Evolutionary conservation across 1,284 basidiomycete species (phyloP), one percentile per base, ranked within the genome.

Genomic region (Hemileia vastatrix): DNA sequence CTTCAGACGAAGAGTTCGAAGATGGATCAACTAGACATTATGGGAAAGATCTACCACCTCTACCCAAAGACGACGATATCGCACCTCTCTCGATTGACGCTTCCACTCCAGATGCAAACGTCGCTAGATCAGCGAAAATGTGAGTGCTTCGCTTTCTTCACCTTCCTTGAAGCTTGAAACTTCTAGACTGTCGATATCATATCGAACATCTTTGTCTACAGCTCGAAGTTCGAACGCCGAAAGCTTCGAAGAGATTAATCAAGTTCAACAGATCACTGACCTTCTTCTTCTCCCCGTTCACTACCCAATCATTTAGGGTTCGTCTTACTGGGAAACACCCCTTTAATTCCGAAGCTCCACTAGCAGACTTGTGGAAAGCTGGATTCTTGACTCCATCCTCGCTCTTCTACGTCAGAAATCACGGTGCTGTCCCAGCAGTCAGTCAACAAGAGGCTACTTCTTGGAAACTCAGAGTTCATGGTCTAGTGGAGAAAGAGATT

Each of bases 381-480:
- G 79, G 85, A 18, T 86, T 86, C 70, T 69, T 86, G 52, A 86
- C 84, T 0, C 82, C 84, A 0, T 79, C 80, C 44, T 78, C 81
- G 64, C 78, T 86, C n/a, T 83, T 84, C 73, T 86, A 81, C 69
- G 84, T 86, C 18, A 80, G 85, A 19, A 84, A 83, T 66, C 85
- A 86, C 68, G 85, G 85, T 15, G 80, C 83, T 1, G 83, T 84
- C 1, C 85, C 85, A 0, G 71, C 74, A 18, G 77, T 85, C 19
- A 76, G 78, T 19, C 72, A 72, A 3, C 72, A 78, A 6, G 71
- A 73, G 19, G 76, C 78, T 4, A 68, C 70, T 2, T 69, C 77
- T 15, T 86, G 84, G 84, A 78, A 74, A 58, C 66, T 86, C 19
- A 73, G 75, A 31, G 73, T 86, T n/a, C 77, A 81, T 51, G 82